Base-by-base conservation (phyloP, 1,284 basidiomycete genomes). In the Ustilago bromivora region DNA sequence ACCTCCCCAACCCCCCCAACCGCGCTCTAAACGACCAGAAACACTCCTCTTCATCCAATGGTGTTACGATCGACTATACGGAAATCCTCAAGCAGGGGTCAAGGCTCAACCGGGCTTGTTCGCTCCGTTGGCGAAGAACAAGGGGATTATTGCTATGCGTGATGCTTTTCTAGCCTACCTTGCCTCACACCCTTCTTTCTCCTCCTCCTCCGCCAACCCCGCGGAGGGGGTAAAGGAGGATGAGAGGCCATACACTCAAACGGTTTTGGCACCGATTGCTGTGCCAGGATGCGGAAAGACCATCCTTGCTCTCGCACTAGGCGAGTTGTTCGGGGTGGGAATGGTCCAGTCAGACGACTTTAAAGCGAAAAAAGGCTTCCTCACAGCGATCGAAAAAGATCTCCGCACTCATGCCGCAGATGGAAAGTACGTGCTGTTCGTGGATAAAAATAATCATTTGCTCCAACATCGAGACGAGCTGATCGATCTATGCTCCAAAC, bases 251-350 rank as follows among this genome's bases (percentile, higher is more conserved):
- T 92, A 90, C 72, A 89, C 88, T n/a, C 95, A 96, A 87, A 94
- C 92, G 0, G 88, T 98, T 63, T 90, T 99, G 62, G 89, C 95
- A 0, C 95, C 97, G 0, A 88, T 98, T 19, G 95, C 95, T 3
- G 90, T 98, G 51, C 96, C 95, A 28, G 96, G 96, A 3, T 94
- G 92, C 84, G 96, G 96, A 92, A 99, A 99, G 89, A 99, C 97
- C 0, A 88, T 92, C 0, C 88, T 99, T 11, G 90, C 93, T 0
- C 88, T 97, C 5, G 94, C 95, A 0, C 89, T 99, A 2, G 76
- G 88, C 1, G 88, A 92, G 65, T 88, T 99, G 0, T 97, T 95
- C 80, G 93, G 89, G 0, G 95, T 98, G 83, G 94, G 92, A 0
- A 77, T 81, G 23, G 70, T 72, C 0, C 96, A 99, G 85, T 94